Conservation (phyloP, 306 rosid genomes). For the Prunus mume region DNA sequence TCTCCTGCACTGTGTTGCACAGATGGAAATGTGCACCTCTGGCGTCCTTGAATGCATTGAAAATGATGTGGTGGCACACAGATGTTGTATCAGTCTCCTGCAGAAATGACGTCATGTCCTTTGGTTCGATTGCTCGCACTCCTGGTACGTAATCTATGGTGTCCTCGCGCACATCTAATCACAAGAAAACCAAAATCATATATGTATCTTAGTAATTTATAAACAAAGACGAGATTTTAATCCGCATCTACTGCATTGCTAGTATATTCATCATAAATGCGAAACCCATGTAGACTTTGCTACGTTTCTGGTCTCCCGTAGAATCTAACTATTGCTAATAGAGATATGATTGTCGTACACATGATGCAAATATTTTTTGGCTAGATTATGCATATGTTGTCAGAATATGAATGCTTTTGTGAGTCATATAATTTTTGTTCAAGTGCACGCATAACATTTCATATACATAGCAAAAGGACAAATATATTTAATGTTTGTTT, state of each 20-base stretch:
- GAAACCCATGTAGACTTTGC: too few relatives aligned
- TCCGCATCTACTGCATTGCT: too few relatives aligned
- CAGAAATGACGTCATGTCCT: slow-evolving; percentile 49
- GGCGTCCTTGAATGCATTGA: slow-evolving; percentile 37
- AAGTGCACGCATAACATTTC: too few relatives aligned
- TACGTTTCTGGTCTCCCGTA: too few relatives aligned
- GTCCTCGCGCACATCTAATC: slow-evolving; percentile 38
- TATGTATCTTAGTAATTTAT: background rate
- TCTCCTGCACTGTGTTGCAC: slow-evolving; percentile 48
- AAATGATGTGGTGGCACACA: slow-evolving; percentile 40
- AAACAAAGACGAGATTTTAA: too few relatives aligned
- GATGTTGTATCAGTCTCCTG: slow-evolving; percentile 37
- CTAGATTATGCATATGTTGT: background rate
- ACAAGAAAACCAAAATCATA: background rate
- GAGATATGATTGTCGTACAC: too few relatives aligned
- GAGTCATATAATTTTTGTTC: too few relatives aligned
- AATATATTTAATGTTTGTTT: too few relatives aligned
- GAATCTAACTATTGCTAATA: too few relatives aligned
- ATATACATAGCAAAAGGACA: background rate
- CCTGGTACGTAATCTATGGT: slow-evolving; percentile 61
- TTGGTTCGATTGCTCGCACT: slow-evolving; percentile 43
- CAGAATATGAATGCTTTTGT: background rate
- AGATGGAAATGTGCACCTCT: slow-evolving; percentile 43
- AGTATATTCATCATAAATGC: too few relatives aligned
- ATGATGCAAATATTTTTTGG: too few relatives aligned